Conservation (phyloP, 2,329 filamentous ascomycete species). For the Fusarium sp. region DNA sequence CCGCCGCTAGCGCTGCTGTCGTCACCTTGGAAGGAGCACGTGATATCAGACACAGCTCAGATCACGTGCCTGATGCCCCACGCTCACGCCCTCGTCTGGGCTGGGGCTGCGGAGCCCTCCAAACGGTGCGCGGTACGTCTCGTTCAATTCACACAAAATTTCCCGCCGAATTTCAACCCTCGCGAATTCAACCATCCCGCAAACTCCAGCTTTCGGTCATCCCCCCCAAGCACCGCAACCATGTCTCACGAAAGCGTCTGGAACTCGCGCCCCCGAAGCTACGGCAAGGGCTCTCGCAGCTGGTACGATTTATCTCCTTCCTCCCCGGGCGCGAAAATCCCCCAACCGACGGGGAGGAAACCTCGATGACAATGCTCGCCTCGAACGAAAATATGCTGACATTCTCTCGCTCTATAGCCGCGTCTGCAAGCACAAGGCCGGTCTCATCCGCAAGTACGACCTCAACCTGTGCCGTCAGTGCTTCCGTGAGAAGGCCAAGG, state of each 20-base stretch:
- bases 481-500: constrained; percentile 80
- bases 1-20: constrained; percentile 7
- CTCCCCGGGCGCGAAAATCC: constrained; percentile 12
- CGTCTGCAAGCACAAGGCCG: constrained; percentile 90
- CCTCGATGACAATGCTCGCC: neutral
- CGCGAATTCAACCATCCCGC: constrained; percentile 50
- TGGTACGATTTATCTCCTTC: constrained; percentile 74
- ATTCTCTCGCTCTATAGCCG: constrained; percentile 59
- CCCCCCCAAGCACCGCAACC: constrained; percentile 56
- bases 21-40: constrained; percentile 7
- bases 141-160: constrained; percentile 56
- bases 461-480: constrained; percentile 88
- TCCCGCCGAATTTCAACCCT: constrained; percentile 49
- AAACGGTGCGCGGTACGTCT: constrained; percentile 49
- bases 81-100: constrained; percentile 29
- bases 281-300: constrained; percentile 94
- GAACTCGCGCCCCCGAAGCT: constrained; percentile 97
- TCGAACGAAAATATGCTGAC: constrained; percentile 46
- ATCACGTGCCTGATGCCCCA: constrained; percentile 33
- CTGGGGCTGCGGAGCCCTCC: constrained; percentile 55
- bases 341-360: constrained; percentile 4
- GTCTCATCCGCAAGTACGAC: constrained; percentile 99
- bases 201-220: constrained; percentile 46
- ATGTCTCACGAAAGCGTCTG: constrained; percentile 93
- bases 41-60: neutral